Percentiles rank a stretch among this genome's conserved stretches.
These are phyloP conservation scores for Globisporangium nodosum DNA, from an alignment of 352 stramenopile genomes.

Conservation along the genomic window DNA sequence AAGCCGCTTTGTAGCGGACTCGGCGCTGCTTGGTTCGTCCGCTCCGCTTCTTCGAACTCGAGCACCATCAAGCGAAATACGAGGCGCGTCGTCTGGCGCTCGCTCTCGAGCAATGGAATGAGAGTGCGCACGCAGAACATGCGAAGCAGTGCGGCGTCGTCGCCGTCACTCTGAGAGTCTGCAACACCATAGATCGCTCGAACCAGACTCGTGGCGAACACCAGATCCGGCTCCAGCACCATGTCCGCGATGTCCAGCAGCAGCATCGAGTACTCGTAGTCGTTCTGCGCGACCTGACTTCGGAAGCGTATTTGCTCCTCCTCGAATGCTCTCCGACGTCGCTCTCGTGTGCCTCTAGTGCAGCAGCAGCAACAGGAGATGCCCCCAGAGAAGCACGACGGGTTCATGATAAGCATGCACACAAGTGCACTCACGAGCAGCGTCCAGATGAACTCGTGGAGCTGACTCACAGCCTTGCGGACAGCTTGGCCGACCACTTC, in stretches of 20 bases:
- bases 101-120: slow-evolving; percentile 40
- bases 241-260: slow-evolving; percentile 39
- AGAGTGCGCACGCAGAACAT: slow-evolving; percentile 33
- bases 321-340: slow-evolving; percentile 36
- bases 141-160: slow-evolving; percentile 1
- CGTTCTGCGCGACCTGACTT: slow-evolving; percentile 56
- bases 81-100: slow-evolving; percentile 38
- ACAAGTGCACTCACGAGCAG: slow-evolving; percentile 18
- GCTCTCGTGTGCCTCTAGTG: slow-evolving; percentile 26
- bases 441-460: slow-evolving; percentile 32
- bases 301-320: slow-evolving; percentile 27
- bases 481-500: slow-evolving; percentile 15
- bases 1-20: slow-evolving; percentile 17
- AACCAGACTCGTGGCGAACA: slow-evolving; percentile 20
- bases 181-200: slow-evolving; percentile 3
- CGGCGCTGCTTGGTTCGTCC: background rate
- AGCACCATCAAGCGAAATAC: slow-evolving; percentile 37
- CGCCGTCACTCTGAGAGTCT: background rate
- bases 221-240: slow-evolving; percentile 40
- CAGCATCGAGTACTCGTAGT: slow-evolving; percentile 67
- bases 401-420: slow-evolving; percentile 45
- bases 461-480: slow-evolving; percentile 17
- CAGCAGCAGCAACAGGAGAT: slow-evolving; percentile 51
- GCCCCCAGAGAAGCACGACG: slow-evolving; percentile 29
- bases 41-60: slow-evolving; percentile 19